Percentiles rank a stretch among this genome's conserved stretches.
Conservation (phyloP, 2,329 filamentous ascomycete genomes). For the Pestalotiopsis sp. region DNA sequence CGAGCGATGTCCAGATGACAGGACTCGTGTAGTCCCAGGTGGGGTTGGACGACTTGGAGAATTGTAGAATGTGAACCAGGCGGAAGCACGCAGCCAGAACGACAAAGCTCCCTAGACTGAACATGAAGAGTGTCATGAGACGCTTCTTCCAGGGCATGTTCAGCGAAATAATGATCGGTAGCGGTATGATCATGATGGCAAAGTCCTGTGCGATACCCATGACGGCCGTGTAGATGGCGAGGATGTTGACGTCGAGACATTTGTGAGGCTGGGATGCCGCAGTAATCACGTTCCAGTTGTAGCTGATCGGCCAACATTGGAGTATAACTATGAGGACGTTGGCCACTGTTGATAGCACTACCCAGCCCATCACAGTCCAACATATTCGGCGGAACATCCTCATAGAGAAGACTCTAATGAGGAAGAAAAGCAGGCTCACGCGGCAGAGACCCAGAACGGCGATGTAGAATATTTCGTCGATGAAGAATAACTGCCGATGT, state of each 20-base stretch:
- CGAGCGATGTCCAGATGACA: slow-evolving; percentile 18
- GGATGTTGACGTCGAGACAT: slow-evolving; percentile 17
- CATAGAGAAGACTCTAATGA: slow-evolving; percentile 16
- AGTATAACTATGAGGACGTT: slow-evolving; percentile 18
- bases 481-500: slow-evolving; percentile 18
- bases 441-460: slow-evolving; percentile 33
- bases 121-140: slow-evolving; percentile 19
- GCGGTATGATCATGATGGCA: slow-evolving; percentile 18
- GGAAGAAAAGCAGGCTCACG: slow-evolving; percentile 26
- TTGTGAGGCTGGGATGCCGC: slow-evolving; percentile 10
- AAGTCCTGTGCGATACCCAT: slow-evolving; percentile 19
- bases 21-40: slow-evolving; percentile 19
- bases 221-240: slow-evolving; percentile 11
- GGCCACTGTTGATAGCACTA: slow-evolving; percentile 9
- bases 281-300: slow-evolving; percentile 19
- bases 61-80: slow-evolving; percentile 15
- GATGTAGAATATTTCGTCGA: slow-evolving; percentile 15
- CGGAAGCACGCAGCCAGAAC: slow-evolving; percentile 16
- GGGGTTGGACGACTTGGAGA: slow-evolving; percentile 15
- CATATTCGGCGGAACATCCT: slow-evolving; percentile 14
- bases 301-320: slow-evolving; percentile 18
- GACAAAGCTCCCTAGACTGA: slow-evolving; percentile 18
- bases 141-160: slow-evolving; percentile 15
- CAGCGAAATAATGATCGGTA: slow-evolving; percentile 16
- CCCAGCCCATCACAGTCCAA: slow-evolving; percentile 15